Evolutionary conservation across 1,139 yeast genomes (phyloP), one percentile per base, ranked within the genome.

Genomic region (Meyerozyma smithsonii): DNA sequence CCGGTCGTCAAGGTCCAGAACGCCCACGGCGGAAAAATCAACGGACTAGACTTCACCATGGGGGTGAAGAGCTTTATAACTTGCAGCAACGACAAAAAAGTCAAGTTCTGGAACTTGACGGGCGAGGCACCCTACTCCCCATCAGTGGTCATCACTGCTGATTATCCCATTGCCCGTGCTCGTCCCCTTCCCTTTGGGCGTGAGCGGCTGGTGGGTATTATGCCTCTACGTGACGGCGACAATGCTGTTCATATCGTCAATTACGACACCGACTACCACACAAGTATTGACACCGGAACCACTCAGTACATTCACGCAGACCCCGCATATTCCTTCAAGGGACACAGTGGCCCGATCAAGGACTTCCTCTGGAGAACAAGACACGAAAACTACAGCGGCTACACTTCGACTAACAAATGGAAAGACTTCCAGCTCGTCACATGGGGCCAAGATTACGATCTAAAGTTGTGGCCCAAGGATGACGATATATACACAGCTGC

Each of bases 161-260:
- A 76, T 36, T 90, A 83, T 56, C 97, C 97, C 0, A 86, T 92
- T 1, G 81, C 95, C 62, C 71, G 96, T 47, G 95, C 97, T 0
- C 66, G 97, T 36, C 81, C 82, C 42, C 65, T 90, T 23, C 98
- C 98, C 0, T 88, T 89, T 66, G 97, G 97, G 1, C 68, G 74
- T 18, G 96, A 92, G n/a, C 59, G 55, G 36, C 55, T 74, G 2
- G 85, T 92, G 56, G 87, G 94, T 10, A 77, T 92, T 4, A 85
- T 89, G 88, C 98, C 98, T 0, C 67, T 85, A 40, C 65, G 95
- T 40, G 97, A 95, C 0, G 97, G 97, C 3, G 72, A 75, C 17
- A 81, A 92, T 58, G 72, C 89, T 0, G 72, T 89, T 1, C 85
- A 81, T 54, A 62, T 90, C 23, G 76, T 83, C 15, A 79, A 81